Base-by-base conservation (phyloP, 345 rosid genomes). In the Syzygium grande region DNA sequence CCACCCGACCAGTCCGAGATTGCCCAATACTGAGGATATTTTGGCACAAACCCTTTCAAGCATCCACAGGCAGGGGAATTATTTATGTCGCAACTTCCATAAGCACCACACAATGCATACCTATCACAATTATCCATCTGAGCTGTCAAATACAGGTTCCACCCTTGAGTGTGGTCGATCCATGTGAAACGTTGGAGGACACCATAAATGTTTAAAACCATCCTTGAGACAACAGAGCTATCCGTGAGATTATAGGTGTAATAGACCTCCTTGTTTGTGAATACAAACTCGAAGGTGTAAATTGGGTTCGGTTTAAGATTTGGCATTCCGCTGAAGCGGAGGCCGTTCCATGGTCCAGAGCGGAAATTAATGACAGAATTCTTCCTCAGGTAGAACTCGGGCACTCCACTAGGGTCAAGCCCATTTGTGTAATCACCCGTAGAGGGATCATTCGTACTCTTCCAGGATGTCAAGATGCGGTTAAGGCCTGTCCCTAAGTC, bases 331-430 rank as follows among this genome's bases (percentile, higher is more conserved):
- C 93, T 91, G 86, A 92, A 94, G 85, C 91, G 88, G 12, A 85
- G 73, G 9, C 94, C 96, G 79, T 92, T 93, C 96, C 94, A 94
- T 0, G 94, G 86, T 8, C 96, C 96, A 21, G 94, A 91, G 8
- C 94, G 87, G 51, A 88, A 92, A 41, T 21, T 46, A 21, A 34
- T 87, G 8, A 4, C 34, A 1, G 87, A 51, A 17, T 88, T 84
- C n/a, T 84, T 88, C 86, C 25, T 85, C 46, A 92, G 68, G 73
- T 88, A 87, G 23, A 89, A 23, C 83, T 94, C 90, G 17, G 96
- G 96, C 78, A 89, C 87, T 2, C 96, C 94, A 51, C 25, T 58
- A 17, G 88, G 87, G 6, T 93, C 89, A 3, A 93, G 6, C 84
- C 86, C 87, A n/a, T 88, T 91, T 52, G 88, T 86, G 84, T 25